Evolutionary conservation across 2,329 filamentous ascomycete genomes (phyloP), one percentile per base, ranked within the genome.

Genomic region (Elsinoe necatrix): DNA sequence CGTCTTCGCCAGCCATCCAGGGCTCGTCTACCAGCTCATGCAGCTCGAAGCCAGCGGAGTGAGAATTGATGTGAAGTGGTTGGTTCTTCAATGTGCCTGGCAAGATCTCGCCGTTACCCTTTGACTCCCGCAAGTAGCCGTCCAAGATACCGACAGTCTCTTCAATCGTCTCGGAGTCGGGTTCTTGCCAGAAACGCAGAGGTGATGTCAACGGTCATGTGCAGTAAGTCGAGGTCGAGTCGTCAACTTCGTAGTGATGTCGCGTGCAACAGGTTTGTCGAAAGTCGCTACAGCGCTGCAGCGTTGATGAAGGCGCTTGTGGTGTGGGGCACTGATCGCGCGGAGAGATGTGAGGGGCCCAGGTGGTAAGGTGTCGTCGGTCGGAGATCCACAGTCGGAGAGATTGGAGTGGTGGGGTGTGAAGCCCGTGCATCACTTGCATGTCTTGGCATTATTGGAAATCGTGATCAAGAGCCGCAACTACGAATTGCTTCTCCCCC

Each of bases 141-240:
- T 5, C 25, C 16, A 14, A 16, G 18, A n/a, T n/a, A n/a, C n/a
- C n/a, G n/a, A 12, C 45, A 16, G 16, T 50, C 11, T 4, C 5
- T 11, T 31, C 21, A n/a, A n/a, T n/a, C n/a, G n/a, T n/a, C n/a
- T n/a, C n/a, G 25, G 14, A 16, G 45, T 31, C 25, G 45, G 25
- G 14, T 18, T 50, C 12, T 31, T 34, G 14, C 25, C 20, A n/a
- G 45, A 18, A 18, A 25, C n/a, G 23, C 14, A 14, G 34, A 16
- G 25, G 45, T 50, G 45, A 50, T 50, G 45, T 50, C 45, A 50
- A 34, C 25, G 25, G 45, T 50, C 45, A 50, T 23, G 45, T 31
- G 45, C 20, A 31, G 45, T 20, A 25, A 34, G 16, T 45, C 20
- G 21, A 23, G 27, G 25, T 50, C 45, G 45, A 50, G 45, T 50